Evolutionary conservation across 352 stramenopile species (phyloP).

Genomic region (Globisporangium viniferum): DNA sequence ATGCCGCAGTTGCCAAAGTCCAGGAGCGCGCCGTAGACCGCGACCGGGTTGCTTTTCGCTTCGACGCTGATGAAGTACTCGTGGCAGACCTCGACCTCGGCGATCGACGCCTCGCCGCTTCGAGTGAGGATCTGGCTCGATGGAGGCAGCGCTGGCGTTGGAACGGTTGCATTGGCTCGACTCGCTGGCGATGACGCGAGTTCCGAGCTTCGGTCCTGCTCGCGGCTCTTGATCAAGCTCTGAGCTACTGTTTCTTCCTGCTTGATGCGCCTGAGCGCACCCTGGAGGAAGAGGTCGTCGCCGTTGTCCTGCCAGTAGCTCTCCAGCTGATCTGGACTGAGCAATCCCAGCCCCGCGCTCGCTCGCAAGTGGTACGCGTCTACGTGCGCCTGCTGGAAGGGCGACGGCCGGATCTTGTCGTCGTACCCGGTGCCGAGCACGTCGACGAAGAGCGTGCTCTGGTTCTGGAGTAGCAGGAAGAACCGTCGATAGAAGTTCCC

Average conservation of each 20-base stretch:
- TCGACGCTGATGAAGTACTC: constrained; percentile 84
- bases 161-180: background rate
- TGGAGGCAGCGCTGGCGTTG: constrained; percentile 9
- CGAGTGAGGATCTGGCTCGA: constrained; percentile 62
- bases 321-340: constrained; percentile 85
- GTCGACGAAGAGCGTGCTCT: constrained; percentile 85
- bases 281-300: constrained; percentile 61
- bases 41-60: constrained; percentile 52
- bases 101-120: constrained; percentile 79
- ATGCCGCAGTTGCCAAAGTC: constrained; percentile 80
- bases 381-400: constrained; percentile 90
- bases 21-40: constrained; percentile 39
- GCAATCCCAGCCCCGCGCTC: constrained; percentile 48
- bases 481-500: constrained; percentile 92
- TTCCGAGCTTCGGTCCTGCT: constrained; percentile 8
- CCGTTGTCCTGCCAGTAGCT: constrained; percentile 68
- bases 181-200: background rate
- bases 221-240: background rate
- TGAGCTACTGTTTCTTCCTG: constrained; percentile 10
- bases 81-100: constrained; percentile 66
- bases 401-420: constrained; percentile 85
- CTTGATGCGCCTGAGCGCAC: constrained; percentile 33
- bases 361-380: constrained; percentile 70
- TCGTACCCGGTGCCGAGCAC: constrained; percentile 88
- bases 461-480: constrained; percentile 85